These are phyloP conservation scores for Ephemerocybe angulata DNA, from an alignment of 768 basidiomycete genomes.

Conservation along the genomic window DNA sequence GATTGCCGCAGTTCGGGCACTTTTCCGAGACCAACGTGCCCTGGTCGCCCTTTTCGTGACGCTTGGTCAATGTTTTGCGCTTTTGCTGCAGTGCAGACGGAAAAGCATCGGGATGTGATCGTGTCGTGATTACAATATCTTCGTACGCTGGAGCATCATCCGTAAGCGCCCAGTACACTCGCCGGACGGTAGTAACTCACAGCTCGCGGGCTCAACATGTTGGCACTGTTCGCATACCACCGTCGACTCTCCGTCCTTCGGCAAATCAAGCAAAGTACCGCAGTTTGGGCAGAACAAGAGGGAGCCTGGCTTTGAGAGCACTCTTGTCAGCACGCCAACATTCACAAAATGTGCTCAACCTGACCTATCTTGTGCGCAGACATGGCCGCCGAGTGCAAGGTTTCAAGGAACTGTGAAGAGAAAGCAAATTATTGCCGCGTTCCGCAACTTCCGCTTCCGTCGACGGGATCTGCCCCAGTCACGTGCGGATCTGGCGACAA, in stretches of 20 bases:
- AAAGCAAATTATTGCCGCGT: background rate
- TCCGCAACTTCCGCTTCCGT: background rate
- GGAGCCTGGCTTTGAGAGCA: conserved; percentile 54
- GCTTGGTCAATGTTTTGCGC: conserved; percentile 83
- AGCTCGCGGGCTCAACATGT: conserved; percentile 81
- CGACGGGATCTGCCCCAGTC: background rate
- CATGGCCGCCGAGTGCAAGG: conserved; percentile 1
- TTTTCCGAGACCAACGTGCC: conserved; percentile 69
- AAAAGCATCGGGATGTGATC: conserved; percentile 91
- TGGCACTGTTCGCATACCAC: conserved; percentile 88
- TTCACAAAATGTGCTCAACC: conserved; percentile 3
- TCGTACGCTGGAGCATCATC: conserved; percentile 68
- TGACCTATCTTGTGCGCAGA: conserved; percentile 37
- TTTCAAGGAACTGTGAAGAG: too few species aligned
- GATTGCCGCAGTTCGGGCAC: conserved; percentile 83
- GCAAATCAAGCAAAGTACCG: conserved; percentile 83
- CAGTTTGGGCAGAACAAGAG: conserved; percentile 93
- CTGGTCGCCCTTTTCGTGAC: conserved; percentile 67
- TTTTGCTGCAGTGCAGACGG: conserved; percentile 85
- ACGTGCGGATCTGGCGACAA: background rate
- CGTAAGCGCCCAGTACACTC: background rate
- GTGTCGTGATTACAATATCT: conserved; percentile 83
- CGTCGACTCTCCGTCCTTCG: conserved; percentile 65
- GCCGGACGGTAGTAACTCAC: conserved; percentile 45
- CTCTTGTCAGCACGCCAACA: background rate